Evolutionary conservation across 345 rosid genomes (phyloP), one percentile per base, ranked within the genome.

Genomic region (Zanthoxylum bungeanum): DNA sequence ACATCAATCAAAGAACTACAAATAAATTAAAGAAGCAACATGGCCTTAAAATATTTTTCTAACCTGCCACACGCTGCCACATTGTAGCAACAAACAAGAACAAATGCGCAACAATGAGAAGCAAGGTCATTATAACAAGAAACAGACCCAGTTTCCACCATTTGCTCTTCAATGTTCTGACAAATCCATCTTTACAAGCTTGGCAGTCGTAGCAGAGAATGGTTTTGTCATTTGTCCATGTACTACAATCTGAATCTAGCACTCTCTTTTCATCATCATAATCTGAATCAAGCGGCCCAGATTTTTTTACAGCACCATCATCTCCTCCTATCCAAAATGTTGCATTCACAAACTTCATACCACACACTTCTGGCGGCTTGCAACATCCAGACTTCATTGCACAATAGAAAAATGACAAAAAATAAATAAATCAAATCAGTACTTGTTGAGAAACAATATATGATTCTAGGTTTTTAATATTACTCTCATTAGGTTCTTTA

Each of bases 91-190:
- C 27, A 75, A 92, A 92, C 34, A 92, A 56, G 24, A 79, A 68
- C 21, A 90, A 47, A 40, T 90, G 96, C 64, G 85, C 77, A 46
- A 76, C 50, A 71, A 82, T 83, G 77, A 90, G 94, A 39, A 92
- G 60, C 17, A 87, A 60, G 1, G 88, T 60, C 68, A 88, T 88
- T 16, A 87, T 63, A 27, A 83, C 83, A 46, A 90, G 74, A 71
- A 92, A 87, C 47, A 85, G 30, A 31, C 98, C 98, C 0, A 92
- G 85, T 60, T 75, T 87, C 90, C 81, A 70, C 98, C 98, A 90
- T 78, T 87, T 92, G 80, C 64, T 75, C 36, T 82, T 62, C 60
- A 90, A 51, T 7, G 81, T 77, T 60, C 46, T 82, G 17, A 83
- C 57, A 73, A 81, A 90, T 1, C 98, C 98, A 10, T 69, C 42